phyloP scores from a whole-genome alignment of 805 yeast species.

The Yamadazyma sp. region DNA sequence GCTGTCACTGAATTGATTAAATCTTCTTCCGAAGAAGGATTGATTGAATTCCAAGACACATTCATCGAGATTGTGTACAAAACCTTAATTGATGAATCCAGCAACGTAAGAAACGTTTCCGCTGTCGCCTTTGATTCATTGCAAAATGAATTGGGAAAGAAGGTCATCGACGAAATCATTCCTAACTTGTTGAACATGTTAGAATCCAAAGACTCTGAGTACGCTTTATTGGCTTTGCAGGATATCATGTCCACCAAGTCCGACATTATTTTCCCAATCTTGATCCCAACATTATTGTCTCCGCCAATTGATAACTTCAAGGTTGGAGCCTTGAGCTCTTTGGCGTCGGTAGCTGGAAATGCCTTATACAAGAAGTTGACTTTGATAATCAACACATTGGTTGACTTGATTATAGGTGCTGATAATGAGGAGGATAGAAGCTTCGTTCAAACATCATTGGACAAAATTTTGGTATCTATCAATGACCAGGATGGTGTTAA shows the following conservation, averaged over 20 bases:
- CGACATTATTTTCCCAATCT: conserved; percentile 88
- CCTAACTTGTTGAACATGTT: conserved; percentile 66
- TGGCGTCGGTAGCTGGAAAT: conserved; percentile 87
- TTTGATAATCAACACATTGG: conserved; percentile 69
- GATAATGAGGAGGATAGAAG: conserved; percentile 39
- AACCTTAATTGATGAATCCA: conserved; percentile 73
- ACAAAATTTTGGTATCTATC: conserved; percentile 68
- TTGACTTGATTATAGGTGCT: conserved; percentile 51
- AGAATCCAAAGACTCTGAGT: conserved; percentile 66
- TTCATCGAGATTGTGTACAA: conserved; percentile 75
- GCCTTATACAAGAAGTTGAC: conserved; percentile 74
- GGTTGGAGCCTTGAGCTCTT: conserved; percentile 82
- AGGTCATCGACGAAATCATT: conserved; percentile 83
- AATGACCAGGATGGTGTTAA: conserved; percentile 78
- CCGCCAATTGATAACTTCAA: conserved; percentile 82
- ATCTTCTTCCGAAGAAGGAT: conserved; percentile 62
- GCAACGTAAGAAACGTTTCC: conserved; percentile 83
- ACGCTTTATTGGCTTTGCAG: conserved; percentile 82
- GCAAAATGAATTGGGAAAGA: conserved; percentile 77
- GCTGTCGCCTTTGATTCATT: conserved; percentile 87
- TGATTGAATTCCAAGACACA: conserved; percentile 61
- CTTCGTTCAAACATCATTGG: conserved; percentile 57
- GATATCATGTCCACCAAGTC: conserved; percentile 91
- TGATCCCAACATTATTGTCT: conserved; percentile 78
- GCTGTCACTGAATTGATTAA: conserved; percentile 84